Evolutionary conservation across 345 rosid genomes (phyloP), one percentile per base, ranked within the genome.

Genomic region (Gossypium anomalum): DNA sequence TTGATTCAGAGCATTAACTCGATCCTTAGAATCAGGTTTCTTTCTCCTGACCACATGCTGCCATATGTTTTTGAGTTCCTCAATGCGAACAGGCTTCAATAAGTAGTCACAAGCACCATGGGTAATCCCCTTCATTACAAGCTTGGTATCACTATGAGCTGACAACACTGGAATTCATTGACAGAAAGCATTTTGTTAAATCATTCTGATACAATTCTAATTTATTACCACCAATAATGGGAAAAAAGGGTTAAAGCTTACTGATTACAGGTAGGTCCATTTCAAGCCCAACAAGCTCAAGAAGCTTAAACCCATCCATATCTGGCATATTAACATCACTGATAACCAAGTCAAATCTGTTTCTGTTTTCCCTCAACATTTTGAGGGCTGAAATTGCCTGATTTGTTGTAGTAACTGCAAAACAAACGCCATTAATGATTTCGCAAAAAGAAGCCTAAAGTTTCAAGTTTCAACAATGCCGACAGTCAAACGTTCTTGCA

Each of bases 11-110:
- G 65, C 56, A 70, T 76, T 80, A 76, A 63, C 81, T 43, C 65
- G 83, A 62, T 80, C 80, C 77, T 76, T 79, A 9, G 83, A 80
- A 2, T 76, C 77, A 9, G 73, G 16, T 59, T 82, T 89, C 82
- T 78, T 86, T 73, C 65, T 90, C 84, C 96, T 81, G 43, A 90
- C 68, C 10, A 90, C 96, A 77, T 90, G 96, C 43, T 91, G 98
- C 98, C 98, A 94, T 80, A 94, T 92, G 82, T 95, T 95, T 75
- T 83, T 80, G 71, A 95, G 87, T 88, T 89, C 96, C 87, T 93
- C 90, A 4, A 85, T 78, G 47, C 93, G 80, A 67, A 91, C 91
- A 29, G 98, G 99, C 78, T 95, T 95, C 48, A 90, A 75, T 75
- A 95, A 73, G 75, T 93, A 95, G 74, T 95, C 98, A 38, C 88